phyloP scores from a whole-genome alignment of 768 basidiomycete species.

The Xerocomellus amylosporus region DNA sequence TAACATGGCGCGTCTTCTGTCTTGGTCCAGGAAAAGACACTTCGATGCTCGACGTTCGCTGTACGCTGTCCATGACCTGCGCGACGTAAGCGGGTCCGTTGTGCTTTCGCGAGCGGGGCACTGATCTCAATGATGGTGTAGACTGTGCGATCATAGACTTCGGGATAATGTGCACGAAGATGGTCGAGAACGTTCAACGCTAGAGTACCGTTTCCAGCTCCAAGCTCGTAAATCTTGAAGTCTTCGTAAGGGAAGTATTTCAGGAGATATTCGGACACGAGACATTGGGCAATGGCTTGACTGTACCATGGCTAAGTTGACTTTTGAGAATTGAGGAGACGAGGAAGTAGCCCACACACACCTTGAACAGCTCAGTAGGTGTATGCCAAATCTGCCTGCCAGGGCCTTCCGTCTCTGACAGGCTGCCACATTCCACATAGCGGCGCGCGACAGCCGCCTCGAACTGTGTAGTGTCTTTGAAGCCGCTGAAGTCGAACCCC shows the following conservation, averaged over 20 bases:
- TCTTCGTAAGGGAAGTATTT: constrained; percentile 97
- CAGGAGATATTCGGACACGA: constrained; percentile 88
- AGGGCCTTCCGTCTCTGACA: constrained; percentile 57
- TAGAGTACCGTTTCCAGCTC: constrained; percentile 95
- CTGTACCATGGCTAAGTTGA: constrained; percentile 85
- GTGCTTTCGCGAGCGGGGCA: constrained; percentile 67
- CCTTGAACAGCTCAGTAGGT: constrained; percentile 96
- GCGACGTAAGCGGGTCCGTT: constrained; percentile 60
- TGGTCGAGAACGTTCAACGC: constrained; percentile 86
- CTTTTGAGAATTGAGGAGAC: constrained; percentile 6
- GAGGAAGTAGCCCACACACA: constrained; percentile 26
- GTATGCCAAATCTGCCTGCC: constrained; percentile 98
- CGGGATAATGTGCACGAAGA: constrained; percentile 73
- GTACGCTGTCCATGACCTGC: constrained; percentile 37
- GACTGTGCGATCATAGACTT: constrained; percentile 88
- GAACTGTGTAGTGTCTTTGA: constrained; percentile 73
- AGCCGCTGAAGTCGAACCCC: constrained; percentile 61
- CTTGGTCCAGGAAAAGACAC: constrained; percentile 82
- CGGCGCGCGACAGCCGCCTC: constrained; percentile 74
- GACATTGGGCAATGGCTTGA: constrained; percentile 82
- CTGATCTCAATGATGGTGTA: constrained; percentile 98
- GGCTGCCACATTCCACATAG: constrained; percentile 69
- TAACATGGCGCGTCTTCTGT: constrained; percentile 83
- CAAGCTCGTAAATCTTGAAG: constrained; percentile 94
- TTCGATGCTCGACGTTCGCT: constrained; percentile 68